phyloP scores from a whole-genome alignment of 345 rosid genomes.

The Euphorbia tirucalli region DNA sequence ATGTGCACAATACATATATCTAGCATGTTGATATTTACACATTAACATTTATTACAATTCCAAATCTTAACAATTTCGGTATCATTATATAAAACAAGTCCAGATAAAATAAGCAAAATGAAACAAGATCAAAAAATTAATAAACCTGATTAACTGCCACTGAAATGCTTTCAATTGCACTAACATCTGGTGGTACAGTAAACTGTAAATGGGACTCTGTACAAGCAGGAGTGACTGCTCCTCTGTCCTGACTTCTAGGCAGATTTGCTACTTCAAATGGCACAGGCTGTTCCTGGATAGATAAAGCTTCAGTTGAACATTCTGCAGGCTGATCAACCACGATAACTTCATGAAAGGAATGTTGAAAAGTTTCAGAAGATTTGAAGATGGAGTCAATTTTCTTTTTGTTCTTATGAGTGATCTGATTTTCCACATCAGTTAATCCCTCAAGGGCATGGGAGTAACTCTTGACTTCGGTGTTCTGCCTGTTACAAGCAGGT shows the following conservation, averaged over 20 bases:
- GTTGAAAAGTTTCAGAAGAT: constrained; percentile 12
- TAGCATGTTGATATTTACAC: neutral
- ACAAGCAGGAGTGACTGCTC: constrained; percentile 10
- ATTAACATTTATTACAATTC: neutral
- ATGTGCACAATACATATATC: neutral
- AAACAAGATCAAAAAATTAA: neutral
- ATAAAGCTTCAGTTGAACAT: neutral
- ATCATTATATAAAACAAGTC: neutral
- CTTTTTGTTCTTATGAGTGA: neutral
- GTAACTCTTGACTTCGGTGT: neutral
- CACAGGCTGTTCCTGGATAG: constrained; percentile 6
- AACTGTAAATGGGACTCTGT: constrained; percentile 6
- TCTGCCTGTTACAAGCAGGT: neutral
- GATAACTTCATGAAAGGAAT: neutral
- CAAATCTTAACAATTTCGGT: neutral
- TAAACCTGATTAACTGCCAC: constrained; percentile 18
- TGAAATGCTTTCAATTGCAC: constrained; percentile 5
- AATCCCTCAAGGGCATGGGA: neutral
- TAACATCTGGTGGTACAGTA: constrained; percentile 8
- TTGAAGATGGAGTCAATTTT: neutral
- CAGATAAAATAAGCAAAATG: neutral
- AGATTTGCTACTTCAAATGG: constrained; percentile 2
- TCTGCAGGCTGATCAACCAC: neutral
- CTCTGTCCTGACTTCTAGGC: constrained; percentile 4
- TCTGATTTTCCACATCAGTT: constrained; percentile 4